A percentile compares a stretch with the other conserved stretches of the same genome.
Conservation (phyloP, 1,139 yeast species). For the Pichia terricola region DNA sequence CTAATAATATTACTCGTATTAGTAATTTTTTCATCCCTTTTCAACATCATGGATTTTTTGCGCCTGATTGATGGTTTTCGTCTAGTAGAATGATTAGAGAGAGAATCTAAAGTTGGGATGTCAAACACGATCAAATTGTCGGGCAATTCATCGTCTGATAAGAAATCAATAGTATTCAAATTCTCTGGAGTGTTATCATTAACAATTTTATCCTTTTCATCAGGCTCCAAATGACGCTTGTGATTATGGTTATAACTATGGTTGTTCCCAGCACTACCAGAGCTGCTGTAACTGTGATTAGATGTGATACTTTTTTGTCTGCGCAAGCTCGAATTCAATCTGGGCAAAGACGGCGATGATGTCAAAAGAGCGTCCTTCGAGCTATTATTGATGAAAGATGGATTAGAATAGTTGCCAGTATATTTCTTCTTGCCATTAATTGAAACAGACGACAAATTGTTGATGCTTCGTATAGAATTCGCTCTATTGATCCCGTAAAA, state of each 20-base stretch:
- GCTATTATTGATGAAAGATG: conserved; percentile 4
- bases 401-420: conserved; percentile 3
- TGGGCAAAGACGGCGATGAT: too few species aligned
- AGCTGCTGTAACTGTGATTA: too few species aligned
- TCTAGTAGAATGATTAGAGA: conserved; percentile 10
- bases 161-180: conserved; percentile 16
- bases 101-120: conserved; percentile 47
- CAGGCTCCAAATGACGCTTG: conserved; percentile 1
- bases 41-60: neutral
- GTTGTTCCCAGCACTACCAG: too few species aligned
- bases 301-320: too few species aligned
- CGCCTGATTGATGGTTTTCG: conserved; percentile 9
- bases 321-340: too few species aligned
- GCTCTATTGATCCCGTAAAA: too few species aligned
- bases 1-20: conserved; percentile 9
- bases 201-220: neutral
- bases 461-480: too few species aligned
- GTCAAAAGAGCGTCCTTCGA: conserved; percentile 12
- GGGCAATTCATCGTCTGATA: conserved; percentile 43
- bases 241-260: too few species aligned
- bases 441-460: neutral
- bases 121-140: conserved; percentile 47
- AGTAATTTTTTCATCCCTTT: conserved; percentile 1
- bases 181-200: conserved; percentile 7
- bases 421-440: neutral